A percentile compares a stretch with the other conserved stretches of the same genome.
Evolutionary conservation across 257 asterid species (phyloP).

Genomic region (Ehretia macrophylla): DNA sequence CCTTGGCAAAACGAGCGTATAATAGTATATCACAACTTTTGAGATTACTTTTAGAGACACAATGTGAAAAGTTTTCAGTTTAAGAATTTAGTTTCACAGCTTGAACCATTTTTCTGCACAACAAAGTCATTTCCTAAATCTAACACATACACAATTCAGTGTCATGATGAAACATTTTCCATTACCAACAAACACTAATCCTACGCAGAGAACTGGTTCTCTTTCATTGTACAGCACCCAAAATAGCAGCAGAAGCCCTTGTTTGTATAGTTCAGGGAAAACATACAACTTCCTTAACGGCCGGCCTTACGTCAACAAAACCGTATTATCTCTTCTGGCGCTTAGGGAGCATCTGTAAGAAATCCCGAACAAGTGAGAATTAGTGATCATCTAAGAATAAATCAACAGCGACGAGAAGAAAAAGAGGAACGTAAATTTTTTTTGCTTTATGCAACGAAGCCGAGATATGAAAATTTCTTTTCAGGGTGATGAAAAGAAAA

Average conservation of each 20-base stretch:
- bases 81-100: background rate
- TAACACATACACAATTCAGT: background rate
- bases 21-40: background rate
- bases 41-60: background rate
- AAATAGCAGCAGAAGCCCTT: background rate
- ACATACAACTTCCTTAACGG: background rate
- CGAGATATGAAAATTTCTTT: too few species aligned
- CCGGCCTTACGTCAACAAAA: background rate
- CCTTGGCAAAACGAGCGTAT: background rate
- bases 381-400: background rate
- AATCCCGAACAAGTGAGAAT: background rate
- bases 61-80: background rate
- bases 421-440: background rate
- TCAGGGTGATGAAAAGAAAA: too few species aligned
- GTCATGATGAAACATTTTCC: background rate
- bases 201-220: background rate
- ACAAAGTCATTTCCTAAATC: too few species aligned
- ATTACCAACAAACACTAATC: background rate
- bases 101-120: background rate
- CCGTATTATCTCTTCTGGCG: background rate
- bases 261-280: background rate
- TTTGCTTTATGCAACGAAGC: background rate
- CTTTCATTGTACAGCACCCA: background rate
- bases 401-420: background rate
- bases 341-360: background rate